Percentiles rank a stretch among this genome's conserved stretches.
These are phyloP conservation scores for Saprolegnia parasitica DNA, from an alignment of 352 stramenopile genomes.

Conservation along the genomic window DNA sequence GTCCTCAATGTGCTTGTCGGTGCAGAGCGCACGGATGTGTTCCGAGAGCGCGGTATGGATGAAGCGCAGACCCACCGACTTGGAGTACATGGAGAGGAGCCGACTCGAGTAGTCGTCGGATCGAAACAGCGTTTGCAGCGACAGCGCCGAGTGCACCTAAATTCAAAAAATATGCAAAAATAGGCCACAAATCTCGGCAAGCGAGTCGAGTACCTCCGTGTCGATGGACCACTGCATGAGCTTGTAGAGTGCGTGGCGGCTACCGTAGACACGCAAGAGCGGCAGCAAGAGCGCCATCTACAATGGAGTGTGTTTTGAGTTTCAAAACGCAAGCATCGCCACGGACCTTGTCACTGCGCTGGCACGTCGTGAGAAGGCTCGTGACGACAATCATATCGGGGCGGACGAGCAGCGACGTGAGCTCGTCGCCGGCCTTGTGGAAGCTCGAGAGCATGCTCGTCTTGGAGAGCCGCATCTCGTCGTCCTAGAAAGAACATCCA, in stretches of 20 bases:
- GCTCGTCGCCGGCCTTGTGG: conserved; percentile 9
- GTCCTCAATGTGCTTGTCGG: conserved; percentile 54
- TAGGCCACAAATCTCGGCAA: too few species aligned
- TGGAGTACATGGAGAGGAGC: conserved; percentile 71
- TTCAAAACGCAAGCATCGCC: conserved; percentile 45
- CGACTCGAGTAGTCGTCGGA: conserved; percentile 70
- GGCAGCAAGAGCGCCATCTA: conserved; percentile 58
- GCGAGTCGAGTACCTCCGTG: conserved; percentile 44
- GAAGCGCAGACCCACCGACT: conserved; percentile 63
- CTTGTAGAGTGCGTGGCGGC: conserved; percentile 48
- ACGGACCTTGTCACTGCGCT: conserved; percentile 30
- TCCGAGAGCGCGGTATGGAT: conserved; percentile 56
- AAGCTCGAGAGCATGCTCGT: conserved; percentile 8
- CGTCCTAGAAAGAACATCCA: background rate
- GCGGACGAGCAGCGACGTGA: conserved; percentile 15
- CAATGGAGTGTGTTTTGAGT: conserved; percentile 62
- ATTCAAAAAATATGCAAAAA: too few species aligned
- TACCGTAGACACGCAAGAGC: conserved; percentile 61
- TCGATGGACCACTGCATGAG: conserved; percentile 74
- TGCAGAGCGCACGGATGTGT: conserved; percentile 56
- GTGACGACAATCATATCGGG: conserved; percentile 34
- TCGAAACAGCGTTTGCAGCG: conserved; percentile 71
- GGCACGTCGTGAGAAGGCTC: conserved; percentile 21
- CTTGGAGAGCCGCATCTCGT: background rate
- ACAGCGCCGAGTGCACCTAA: conserved; percentile 56